A percentile compares a stretch with the other conserved stretches of the same genome.
Conservation (phyloP, 2,329 filamentous ascomycete species). For the Incumbomyces delicatus region DNA sequence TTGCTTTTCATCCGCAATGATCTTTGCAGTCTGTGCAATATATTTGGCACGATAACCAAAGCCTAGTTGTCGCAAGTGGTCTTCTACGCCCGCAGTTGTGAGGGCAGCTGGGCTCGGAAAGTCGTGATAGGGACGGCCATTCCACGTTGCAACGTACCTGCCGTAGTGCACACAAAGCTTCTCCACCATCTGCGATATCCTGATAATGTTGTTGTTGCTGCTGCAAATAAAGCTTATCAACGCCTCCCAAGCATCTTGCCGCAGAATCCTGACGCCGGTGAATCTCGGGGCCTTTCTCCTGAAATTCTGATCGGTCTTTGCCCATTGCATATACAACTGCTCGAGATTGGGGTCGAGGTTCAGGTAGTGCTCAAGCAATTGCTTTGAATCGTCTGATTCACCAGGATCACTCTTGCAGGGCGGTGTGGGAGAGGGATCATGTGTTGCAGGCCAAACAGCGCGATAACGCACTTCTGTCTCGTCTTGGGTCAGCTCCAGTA, state of each 20-base stretch:
- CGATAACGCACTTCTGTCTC: conserved; percentile 68
- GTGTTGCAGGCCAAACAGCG: conserved; percentile 45
- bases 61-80: conserved; percentile 67
- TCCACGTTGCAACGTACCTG: conserved; percentile 60
- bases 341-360: conserved; percentile 70
- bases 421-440: conserved; percentile 28
- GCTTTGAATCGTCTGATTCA: conserved; percentile 47
- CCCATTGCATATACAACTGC: conserved; percentile 78
- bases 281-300: conserved; percentile 77
- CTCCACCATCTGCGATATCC: conserved; percentile 92
- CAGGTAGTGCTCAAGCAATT: conserved; percentile 73
- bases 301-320: conserved; percentile 75
- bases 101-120: conserved; percentile 71
- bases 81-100: conserved; percentile 65
- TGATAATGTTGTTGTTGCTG: conserved; percentile 94
- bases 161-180: conserved; percentile 87
- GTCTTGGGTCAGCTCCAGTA: conserved; percentile 79
- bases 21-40: conserved; percentile 72
- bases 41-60: conserved; percentile 96
- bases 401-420: conserved; percentile 29
- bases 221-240: conserved; percentile 94
- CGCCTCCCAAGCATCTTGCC: conserved; percentile 93
- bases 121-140: conserved; percentile 67
- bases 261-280: conserved; percentile 80
- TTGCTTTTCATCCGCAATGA: conserved; percentile 59